Conservation (phyloP, 805 yeast genomes). For the Kodamaea kakaduensis region DNA sequence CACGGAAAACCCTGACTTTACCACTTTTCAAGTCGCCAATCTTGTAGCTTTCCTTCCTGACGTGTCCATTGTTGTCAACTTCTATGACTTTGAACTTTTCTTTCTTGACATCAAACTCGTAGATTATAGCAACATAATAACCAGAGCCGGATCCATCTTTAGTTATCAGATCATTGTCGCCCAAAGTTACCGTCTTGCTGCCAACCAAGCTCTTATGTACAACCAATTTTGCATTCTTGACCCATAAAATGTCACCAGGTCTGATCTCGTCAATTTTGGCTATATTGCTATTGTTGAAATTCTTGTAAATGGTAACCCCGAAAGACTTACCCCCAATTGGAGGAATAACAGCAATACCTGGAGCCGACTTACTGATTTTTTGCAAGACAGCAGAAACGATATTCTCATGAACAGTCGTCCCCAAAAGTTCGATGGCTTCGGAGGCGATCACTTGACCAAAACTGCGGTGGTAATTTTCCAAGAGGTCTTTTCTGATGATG, state of each 20-base stretch:
- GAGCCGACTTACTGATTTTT: slow-evolving; percentile 12
- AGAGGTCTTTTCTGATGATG: slow-evolving; percentile 38
- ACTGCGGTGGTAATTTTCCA: slow-evolving; percentile 46
- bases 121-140: slow-evolving; percentile 50
- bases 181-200: slow-evolving; percentile 47
- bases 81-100: slow-evolving; percentile 67
- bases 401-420: slow-evolving; percentile 30
- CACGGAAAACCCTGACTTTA: slow-evolving; percentile 72
- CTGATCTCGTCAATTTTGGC: slow-evolving; percentile 57
- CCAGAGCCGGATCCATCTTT: slow-evolving; percentile 27
- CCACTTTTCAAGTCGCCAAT: slow-evolving; percentile 76
- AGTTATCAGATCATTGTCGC: slow-evolving; percentile 24
- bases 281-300: slow-evolving; percentile 35
- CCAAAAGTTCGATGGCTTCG: slow-evolving; percentile 30
- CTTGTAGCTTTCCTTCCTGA: slow-evolving; percentile 60
- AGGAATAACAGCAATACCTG: slow-evolving; percentile 31
- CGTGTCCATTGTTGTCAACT: slow-evolving; percentile 44
- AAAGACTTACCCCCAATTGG: slow-evolving; percentile 64
- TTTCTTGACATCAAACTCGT: slow-evolving; percentile 72
- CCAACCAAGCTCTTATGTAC: slow-evolving; percentile 52
- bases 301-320: slow-evolving; percentile 70
- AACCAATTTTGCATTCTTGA: slow-evolving; percentile 70
- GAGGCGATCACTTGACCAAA: slow-evolving; percentile 50
- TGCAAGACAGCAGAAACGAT: slow-evolving; percentile 22
- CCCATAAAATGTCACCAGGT: slow-evolving; percentile 82